Conservation (phyloP, 768 basidiomycete genomes). For the Pleurotus sapidus region DNA sequence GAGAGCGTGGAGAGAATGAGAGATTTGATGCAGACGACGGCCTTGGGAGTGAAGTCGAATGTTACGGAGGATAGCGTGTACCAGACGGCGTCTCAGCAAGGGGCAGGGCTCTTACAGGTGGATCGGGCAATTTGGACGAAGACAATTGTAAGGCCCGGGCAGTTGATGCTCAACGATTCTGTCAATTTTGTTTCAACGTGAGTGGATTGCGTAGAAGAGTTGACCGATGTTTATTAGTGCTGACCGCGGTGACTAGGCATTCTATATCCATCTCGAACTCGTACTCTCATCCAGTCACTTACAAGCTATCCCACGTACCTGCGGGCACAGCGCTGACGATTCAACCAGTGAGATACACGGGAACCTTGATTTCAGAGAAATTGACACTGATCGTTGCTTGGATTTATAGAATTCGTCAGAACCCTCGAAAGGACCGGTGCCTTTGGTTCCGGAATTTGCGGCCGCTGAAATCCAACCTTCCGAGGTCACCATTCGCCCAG, state of each 20-base stretch:
- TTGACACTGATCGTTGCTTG: too few species aligned
- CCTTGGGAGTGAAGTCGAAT: conserved; percentile 37
- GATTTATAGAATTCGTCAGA: conserved; percentile 11
- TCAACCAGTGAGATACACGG: conserved; percentile 14
- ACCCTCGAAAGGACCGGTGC: conserved; percentile 23
- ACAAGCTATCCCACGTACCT: conserved; percentile 49
- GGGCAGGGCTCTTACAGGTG: conserved; percentile 55
- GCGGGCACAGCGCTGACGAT: conserved; percentile 53
- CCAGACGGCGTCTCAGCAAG: conserved; percentile 51
- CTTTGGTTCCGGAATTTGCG: conserved; percentile 36
- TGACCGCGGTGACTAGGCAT: conserved; percentile 27
- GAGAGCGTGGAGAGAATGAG: conserved; percentile 14
- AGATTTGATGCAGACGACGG: conserved; percentile 44
- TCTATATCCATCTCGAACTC: conserved; percentile 50
- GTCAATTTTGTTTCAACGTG: conserved; percentile 44
- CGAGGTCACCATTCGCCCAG: conserved; percentile 29
- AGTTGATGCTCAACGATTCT: conserved; percentile 66
- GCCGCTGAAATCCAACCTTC: conserved; percentile 31
- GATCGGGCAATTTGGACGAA: conserved; percentile 53
- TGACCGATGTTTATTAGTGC: conserved; percentile 3
- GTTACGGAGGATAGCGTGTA: conserved; percentile 45
- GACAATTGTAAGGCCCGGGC: conserved; percentile 50
- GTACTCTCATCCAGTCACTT: conserved; percentile 36
- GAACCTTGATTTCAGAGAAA: neutral
- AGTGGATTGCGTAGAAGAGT: conserved; percentile 13